Base-by-base conservation (phyloP, 2,329 filamentous ascomycete species). In the Paraphoma chrysanthemicola region DNA sequence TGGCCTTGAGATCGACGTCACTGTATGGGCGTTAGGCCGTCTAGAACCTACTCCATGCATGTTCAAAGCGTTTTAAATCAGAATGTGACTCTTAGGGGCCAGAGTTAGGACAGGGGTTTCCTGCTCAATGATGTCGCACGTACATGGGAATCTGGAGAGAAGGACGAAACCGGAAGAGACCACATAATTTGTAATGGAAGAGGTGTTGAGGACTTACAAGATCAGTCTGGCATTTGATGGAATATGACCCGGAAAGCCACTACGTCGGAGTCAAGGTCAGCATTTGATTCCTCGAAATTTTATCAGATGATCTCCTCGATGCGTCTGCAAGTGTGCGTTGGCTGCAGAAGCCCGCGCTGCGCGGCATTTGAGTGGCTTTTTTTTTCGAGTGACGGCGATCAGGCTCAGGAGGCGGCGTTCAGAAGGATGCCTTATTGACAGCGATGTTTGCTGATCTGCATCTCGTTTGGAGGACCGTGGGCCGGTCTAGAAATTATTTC, bases 191-290 rank as follows among this genome's bases (percentile, higher is more conserved):
- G 23, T 23, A 5, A 23, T 23, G 2, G 23, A 23, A 23, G 23
- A 44, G 33, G 48, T 29, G 41, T 31, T 43, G 9, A 52, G 36
- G 33, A 86, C 91, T 84, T 85, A 95, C 92, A 96, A 96, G 81
- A 96, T 85, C 60, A 96, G 84, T 64, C 84, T 87, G n/a, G 91
- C 81, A 69, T 89, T 86, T 39, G 88, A 78, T 59, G 92, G 92
- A 62, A 96, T 96, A 70, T 88, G 82, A 54, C 87, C 88, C 33
- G 90, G 87, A 81, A 93, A 95, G 53, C 92, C 92, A 67, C 90
- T 93, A 56, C 46, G 42, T 33, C 7, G 47, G 52, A 44, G 30
- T 16, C 44, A 33, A 49, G 16, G 64, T 73, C 54, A 75, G 72
- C 65, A 41, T 39, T 47, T 46, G 50, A 43, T 41, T 11, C 45